These are phyloP conservation scores for Passiflora organensis DNA, from an alignment of 345 rosid genomes.

Conservation along the genomic window DNA sequence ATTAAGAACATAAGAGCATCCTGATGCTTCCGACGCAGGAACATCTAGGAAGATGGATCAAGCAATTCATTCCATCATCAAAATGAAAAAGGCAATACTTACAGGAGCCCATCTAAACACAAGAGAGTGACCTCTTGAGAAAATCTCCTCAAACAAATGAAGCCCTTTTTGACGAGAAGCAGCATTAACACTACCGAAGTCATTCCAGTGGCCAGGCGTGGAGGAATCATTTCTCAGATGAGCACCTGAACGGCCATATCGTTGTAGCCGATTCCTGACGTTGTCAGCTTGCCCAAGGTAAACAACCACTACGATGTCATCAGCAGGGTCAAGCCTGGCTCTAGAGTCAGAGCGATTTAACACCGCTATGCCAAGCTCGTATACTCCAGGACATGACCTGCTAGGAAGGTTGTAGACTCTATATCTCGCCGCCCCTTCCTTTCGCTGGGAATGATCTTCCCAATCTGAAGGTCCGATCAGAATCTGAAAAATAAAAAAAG, in stretches of 20 bases:
- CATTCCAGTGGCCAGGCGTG: constrained; percentile 8
- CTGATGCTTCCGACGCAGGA: background rate
- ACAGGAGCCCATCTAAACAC: constrained; percentile 82
- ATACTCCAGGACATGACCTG: constrained; percentile 51
- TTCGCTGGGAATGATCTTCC: constrained; percentile 55
- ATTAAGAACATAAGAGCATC: too few relatives aligned
- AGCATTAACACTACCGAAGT: constrained; percentile 10
- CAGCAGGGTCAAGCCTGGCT: constrained; percentile 39
- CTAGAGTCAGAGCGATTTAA: constrained; percentile 20
- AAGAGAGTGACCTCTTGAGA: constrained; percentile 44
- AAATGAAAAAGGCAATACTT: constrained; percentile 19
- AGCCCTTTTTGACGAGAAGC: constrained; percentile 11
- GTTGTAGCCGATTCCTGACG: constrained; percentile 71
- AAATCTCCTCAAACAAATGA: constrained; percentile 48
- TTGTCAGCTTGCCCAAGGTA: constrained; percentile 88
- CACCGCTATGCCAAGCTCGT: constrained; percentile 62
- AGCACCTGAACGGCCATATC: constrained; percentile 76
- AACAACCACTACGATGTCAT: constrained; percentile 41
- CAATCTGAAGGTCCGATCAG: constrained; percentile 73
- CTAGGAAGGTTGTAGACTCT: constrained; percentile 68
- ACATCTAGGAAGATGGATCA: background rate
- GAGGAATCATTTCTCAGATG: constrained; percentile 45
- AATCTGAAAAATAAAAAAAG: constrained; percentile 32
- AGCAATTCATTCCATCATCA: background rate
- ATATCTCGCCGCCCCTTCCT: constrained; percentile 70